These are phyloP conservation scores for Lipomyces oligophaga DNA, from an alignment of 805 yeast species.

Conservation along the genomic window DNA sequence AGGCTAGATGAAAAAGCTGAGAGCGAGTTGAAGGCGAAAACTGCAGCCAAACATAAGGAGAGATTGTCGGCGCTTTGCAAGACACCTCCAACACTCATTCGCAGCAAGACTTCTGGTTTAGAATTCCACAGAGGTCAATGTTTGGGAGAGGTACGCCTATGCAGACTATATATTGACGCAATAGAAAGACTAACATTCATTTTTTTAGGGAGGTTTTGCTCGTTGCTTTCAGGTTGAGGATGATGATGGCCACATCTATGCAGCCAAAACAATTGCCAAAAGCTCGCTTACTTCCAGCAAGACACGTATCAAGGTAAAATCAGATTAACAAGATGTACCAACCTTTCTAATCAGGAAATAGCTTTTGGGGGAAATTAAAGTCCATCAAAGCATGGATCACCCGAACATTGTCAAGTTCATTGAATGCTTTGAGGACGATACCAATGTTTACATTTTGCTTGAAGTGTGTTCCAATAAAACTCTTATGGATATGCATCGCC, in stretches of 20 bases:
- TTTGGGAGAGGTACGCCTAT: conserved; percentile 60
- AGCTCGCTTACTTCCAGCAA: conserved; percentile 87
- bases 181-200: neutral
- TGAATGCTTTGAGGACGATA: conserved; percentile 96
- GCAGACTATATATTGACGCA: neutral
- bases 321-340: too few relatives aligned
- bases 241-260: conserved; percentile 78
- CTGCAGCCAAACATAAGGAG: conserved; percentile 80
- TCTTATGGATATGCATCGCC: conserved; percentile 83
- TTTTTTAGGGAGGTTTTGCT: conserved; percentile 81
- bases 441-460: conserved; percentile 84
- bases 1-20: too few relatives aligned
- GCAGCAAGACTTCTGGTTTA: conserved; percentile 71
- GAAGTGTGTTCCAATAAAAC: conserved; percentile 96
- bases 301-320: conserved; percentile 55
- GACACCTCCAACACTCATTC: conserved; percentile 92
- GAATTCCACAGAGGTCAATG: conserved; percentile 87
- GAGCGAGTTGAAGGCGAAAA: too few relatives aligned
- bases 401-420: conserved; percentile 86
- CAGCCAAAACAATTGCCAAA: conserved; percentile 97
- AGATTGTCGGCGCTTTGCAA: conserved; percentile 87
- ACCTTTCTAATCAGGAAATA: conserved; percentile 40
- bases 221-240: conserved; percentile 96
- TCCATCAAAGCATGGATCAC: conserved; percentile 86
- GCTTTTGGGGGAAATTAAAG: conserved; percentile 87